Percentiles rank a stretch among this genome's conserved stretches.
Conservation (phyloP, 2,329 filamentous ascomycete genomes). For the Talaromyces verruculosus region DNA sequence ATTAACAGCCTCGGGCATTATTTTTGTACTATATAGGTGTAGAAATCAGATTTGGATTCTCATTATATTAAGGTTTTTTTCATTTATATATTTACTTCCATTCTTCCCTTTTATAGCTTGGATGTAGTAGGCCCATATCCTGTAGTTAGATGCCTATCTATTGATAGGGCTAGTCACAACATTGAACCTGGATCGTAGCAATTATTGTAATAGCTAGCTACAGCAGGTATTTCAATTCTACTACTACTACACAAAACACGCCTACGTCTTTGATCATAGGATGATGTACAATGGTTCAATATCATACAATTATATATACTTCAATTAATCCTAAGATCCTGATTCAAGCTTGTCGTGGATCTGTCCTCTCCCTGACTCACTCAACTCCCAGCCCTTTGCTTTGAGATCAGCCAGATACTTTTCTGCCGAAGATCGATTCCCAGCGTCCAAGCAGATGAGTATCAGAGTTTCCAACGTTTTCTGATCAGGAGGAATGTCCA, state of each 20-base stretch:
- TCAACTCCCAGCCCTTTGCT: slow-evolving; percentile 31
- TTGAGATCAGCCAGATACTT: slow-evolving; percentile 42
- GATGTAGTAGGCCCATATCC: too few species aligned
- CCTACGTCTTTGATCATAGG: background rate
- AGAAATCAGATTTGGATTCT: too few species aligned
- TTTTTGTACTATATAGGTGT: too few species aligned
- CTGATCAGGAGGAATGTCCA: slow-evolving; percentile 55
- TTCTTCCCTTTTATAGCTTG: too few species aligned
- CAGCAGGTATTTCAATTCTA: too few species aligned
- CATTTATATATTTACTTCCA: too few species aligned
- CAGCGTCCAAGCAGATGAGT: slow-evolving; percentile 52
- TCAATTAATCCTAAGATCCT: background rate
- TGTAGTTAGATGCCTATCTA: too few species aligned
- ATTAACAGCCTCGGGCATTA: too few species aligned
- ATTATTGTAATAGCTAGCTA: too few species aligned
- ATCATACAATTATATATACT: background rate
- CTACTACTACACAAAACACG: background rate
- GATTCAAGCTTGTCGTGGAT: slow-evolving; percentile 26
- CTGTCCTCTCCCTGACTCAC: slow-evolving; percentile 27
- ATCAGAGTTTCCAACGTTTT: slow-evolving; percentile 64
- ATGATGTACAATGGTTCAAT: background rate
- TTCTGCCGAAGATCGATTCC: slow-evolving; percentile 38
- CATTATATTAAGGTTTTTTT: too few species aligned
- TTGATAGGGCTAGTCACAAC: too few species aligned
- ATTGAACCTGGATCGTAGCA: too few species aligned